Evolutionary conservation across 2,329 filamentous ascomycete species (phyloP), one percentile per base, ranked within the genome.

Genomic region (Ploettnerulaceae sp.): DNA sequence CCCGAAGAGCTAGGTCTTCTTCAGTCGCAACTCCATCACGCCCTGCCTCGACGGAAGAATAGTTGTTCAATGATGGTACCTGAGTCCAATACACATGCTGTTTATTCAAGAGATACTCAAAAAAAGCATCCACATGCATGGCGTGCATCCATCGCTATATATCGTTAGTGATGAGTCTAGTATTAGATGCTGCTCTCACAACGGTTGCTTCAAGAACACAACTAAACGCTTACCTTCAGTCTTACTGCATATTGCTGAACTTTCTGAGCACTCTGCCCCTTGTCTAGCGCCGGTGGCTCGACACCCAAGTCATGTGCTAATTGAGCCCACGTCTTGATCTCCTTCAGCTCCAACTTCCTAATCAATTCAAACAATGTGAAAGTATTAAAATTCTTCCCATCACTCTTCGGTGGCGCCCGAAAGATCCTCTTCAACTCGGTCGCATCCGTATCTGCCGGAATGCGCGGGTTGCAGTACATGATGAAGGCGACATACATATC

Each of bases 71-170:
- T 5, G 74, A 70, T 0, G 89, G 89, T 18, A 95, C 76, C 26
- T 88, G 78, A 12, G 77, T 82, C 71, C 84, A 95, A 66, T 96
- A 96, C 0, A 79, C 69, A 65, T 94, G 89, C 20, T 77, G 71
- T 54, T 89, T 89, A 38, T 81, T 80, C 52, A 91, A 74, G 15
- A 94, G 78, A 64, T 89, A 96, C 64, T 95, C 89, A 61, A 95
- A 96, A 64, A 96, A 96, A 8, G 89, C 86, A 71, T 95, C 88
- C 42, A 95, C 81, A 64, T 95, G 90, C 85, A 95, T 91, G 4
- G 89, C 90, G 64, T 89, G 88, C 87, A 96, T 93, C 90, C 90
- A 96, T 62, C 91, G 83, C 86, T 87, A 59, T 35, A n/a, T 31
- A 22, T 24, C 29, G 38, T 50, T 14, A 50, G 43, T 22, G 20